Evolutionary conservation across 2,329 filamentous ascomycete genomes (phyloP).

Genomic region (Cadophora gregata): DNA sequence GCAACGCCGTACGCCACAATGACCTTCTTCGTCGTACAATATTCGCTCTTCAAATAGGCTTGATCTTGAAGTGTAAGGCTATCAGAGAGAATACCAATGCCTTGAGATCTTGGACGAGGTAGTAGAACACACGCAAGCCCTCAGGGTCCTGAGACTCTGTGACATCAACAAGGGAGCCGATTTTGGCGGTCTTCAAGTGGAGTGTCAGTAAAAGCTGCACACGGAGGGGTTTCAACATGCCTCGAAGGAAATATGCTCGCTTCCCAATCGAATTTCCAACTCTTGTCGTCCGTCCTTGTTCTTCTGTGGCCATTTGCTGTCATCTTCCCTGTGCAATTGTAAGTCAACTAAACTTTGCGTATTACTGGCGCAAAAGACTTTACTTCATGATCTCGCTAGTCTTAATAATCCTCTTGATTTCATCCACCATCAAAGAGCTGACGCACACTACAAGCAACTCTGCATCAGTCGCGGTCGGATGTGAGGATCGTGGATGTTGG

Average conservation of each 20-base stretch:
- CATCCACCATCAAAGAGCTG: conserved; percentile 85
- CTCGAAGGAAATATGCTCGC: conserved; percentile 98
- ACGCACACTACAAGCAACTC: conserved; percentile 79
- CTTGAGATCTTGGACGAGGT: conserved; percentile 96
- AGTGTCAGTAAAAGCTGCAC: background rate
- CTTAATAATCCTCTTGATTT: conserved; percentile 97
- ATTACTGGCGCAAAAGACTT: conserved; percentile 34
- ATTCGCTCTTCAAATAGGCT: conserved; percentile 66
- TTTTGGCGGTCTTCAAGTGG: conserved; percentile 83
- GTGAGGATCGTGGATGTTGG: conserved; percentile 3
- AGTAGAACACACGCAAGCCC: conserved; percentile 96
- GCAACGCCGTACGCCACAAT: conserved; percentile 40
- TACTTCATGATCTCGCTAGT: conserved; percentile 98
- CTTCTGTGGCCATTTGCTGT: conserved; percentile 98
- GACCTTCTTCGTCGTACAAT: conserved; percentile 13
- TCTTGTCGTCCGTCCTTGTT: conserved; percentile 99
- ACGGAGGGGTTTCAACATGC: conserved; percentile 51
- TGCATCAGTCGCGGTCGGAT: conserved; percentile 26
- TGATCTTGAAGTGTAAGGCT: conserved; percentile 96
- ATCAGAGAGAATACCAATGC: conserved; percentile 96
- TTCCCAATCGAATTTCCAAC: conserved; percentile 90
- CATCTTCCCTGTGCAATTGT: conserved; percentile 77
- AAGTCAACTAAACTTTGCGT: conserved; percentile 32
- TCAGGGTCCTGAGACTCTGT: conserved; percentile 96
- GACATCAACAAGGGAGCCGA: conserved; percentile 94